Evolutionary conservation across 1,284 basidiomycete genomes (phyloP).

Genomic region (Ganoderma boninense): DNA sequence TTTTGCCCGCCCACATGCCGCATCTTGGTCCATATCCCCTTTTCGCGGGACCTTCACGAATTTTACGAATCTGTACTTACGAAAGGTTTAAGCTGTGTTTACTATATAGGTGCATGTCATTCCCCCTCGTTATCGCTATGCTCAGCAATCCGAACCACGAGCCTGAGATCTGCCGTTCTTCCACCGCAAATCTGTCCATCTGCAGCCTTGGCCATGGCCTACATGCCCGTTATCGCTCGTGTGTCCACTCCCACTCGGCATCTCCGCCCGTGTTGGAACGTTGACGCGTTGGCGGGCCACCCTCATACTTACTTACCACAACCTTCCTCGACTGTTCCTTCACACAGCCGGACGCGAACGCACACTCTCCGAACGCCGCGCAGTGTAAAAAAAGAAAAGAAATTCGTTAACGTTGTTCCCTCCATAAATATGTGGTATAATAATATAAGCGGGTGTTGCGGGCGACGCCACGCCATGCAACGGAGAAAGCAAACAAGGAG

Average conservation of each 20-base stretch:
- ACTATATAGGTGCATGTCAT: slow-evolving; percentile 13
- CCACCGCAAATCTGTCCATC: background rate
- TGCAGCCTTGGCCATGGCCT: background rate
- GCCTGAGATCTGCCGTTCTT: background rate
- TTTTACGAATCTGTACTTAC: slow-evolving; percentile 7
- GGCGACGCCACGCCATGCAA: slow-evolving; percentile 9
- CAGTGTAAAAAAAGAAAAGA: background rate
- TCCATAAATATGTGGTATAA: slow-evolving; percentile 34
- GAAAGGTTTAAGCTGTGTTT: slow-evolving; percentile 14
- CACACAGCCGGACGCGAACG: background rate
- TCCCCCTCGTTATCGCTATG: slow-evolving; percentile 10
- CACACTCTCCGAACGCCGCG: background rate
- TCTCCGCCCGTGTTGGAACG: background rate
- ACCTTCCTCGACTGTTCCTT: background rate
- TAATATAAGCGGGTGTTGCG: slow-evolving; percentile 22
- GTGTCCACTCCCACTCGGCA: background rate
- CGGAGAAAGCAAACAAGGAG: background rate
- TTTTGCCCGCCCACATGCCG: background rate
- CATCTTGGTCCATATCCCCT: background rate
- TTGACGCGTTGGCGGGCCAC: background rate
- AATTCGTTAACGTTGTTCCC: slow-evolving; percentile 19
- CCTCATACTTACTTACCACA: background rate
- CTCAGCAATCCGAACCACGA: background rate
- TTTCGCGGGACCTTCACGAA: slow-evolving; percentile 5
- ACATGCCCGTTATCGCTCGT: background rate